Base-by-base conservation (phyloP, 192 early-diverging fungal genomes). In the Podila verticillata region DNA sequence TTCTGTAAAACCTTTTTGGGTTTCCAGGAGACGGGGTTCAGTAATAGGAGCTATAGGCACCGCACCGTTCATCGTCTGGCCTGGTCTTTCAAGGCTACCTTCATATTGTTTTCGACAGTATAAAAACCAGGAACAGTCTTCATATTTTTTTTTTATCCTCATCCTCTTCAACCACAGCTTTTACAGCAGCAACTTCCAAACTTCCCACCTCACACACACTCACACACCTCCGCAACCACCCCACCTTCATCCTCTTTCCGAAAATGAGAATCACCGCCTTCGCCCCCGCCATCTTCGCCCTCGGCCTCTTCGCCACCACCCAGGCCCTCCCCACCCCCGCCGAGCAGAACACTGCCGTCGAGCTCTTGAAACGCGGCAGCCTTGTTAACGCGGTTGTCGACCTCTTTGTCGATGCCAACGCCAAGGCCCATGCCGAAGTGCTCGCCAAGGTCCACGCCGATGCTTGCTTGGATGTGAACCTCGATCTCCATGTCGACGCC, bases 231-330 rank as follows among this genome's bases (percentile, higher is more conserved):
- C 26, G 4, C 26, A 5, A 20, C 57, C 31, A 48, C 47, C 31
- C 28, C 48, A 61, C 32, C 64, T 13, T 48, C 32, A 58, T 34
- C 58, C 34, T 28, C 32, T 7, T 31, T 48, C 47, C 31, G 29
- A 70, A 70, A 70, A 79, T 79, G 75, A 71, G 60, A 61, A 57
- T 79, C 69, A 17, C 65, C 54, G 8, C 68, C 63, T 72, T 79
- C 58, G 54, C 66, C 65, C 75, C 75, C 60, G 69, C 75, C 75
- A 64, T 72, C 69, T 79, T 79, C 61, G 75, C 75, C 51, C 65
- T 79, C 51, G 54, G 62, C 49, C 34, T 78, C 68, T 78, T 78
- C 68, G 31, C 75, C 44, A 19, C 63, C 69, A 36, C 64, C 39
- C 64, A 71, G 64, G 75, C 75, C 34, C 30, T 58, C 20, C 64